A percentile compares a stretch with the other conserved stretches of the same genome.
phyloP scores from a whole-genome alignment of 2,329 filamentous ascomycete genomes.

The Ilyonectria sp. region DNA sequence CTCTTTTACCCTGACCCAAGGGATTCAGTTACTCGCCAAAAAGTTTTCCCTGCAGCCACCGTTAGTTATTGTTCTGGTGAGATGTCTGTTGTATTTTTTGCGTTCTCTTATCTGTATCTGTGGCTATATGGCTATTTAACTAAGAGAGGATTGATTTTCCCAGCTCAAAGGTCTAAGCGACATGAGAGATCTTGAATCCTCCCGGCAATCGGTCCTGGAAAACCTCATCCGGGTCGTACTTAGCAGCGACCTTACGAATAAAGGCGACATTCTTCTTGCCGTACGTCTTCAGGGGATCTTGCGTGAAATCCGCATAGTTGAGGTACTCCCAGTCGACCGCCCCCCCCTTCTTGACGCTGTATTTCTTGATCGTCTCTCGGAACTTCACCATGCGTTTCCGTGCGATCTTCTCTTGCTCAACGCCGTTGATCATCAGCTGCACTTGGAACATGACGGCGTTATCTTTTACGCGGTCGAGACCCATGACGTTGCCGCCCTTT shows the following conservation, averaged over 20 bases:
- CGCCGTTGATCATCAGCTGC: conserved; percentile 15
- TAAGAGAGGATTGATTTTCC: background rate
- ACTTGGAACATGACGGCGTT: conserved; percentile 23
- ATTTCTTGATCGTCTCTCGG: conserved; percentile 13
- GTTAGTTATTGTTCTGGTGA: too few species aligned
- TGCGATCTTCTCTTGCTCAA: conserved; percentile 12
- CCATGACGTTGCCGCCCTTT: conserved; percentile 19
- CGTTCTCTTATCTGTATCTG: too few species aligned
- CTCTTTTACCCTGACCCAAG: too few species aligned
- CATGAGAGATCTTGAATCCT: conserved; percentile 41
- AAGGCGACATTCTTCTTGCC: conserved; percentile 40
- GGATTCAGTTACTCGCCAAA: too few species aligned
- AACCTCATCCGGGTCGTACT: conserved; percentile 47
- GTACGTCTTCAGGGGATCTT: conserved; percentile 42
- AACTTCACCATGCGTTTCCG: conserved; percentile 12
- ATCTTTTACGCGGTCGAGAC: conserved; percentile 16
- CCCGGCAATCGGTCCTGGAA: conserved; percentile 45
- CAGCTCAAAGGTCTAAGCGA: conserved; percentile 27
- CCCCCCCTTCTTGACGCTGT: conserved; percentile 16
- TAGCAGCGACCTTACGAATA: conserved; percentile 38
- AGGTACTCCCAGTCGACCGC: conserved; percentile 41
- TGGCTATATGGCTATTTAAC: too few species aligned
- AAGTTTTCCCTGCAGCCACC: too few species aligned
- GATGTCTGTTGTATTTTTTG: too few species aligned
- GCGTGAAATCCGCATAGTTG: conserved; percentile 39